Evolutionary conservation across 176 grass and related monocot genomes (phyloP).

Genomic region (Tillandsia leiboldiana): DNA sequence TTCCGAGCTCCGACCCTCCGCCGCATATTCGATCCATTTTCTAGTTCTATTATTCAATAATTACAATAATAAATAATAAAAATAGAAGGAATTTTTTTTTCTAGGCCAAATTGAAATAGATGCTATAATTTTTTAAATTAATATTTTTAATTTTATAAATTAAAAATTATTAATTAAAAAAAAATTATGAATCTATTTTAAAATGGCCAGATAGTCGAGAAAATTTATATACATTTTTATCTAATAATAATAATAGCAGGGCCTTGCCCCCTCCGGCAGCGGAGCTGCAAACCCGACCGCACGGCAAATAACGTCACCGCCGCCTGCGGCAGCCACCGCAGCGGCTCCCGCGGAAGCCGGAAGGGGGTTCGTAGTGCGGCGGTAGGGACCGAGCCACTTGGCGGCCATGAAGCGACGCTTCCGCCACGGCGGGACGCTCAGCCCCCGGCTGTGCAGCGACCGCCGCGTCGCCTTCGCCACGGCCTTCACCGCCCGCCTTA

Average conservation of each 20-base stretch:
- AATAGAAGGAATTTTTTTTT: background rate
- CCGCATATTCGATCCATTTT: background rate
- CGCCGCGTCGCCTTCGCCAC: conserved; percentile 26
- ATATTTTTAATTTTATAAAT: too few relatives aligned
- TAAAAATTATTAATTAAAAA: background rate
- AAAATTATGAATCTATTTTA: background rate
- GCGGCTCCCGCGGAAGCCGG: conserved; percentile 4
- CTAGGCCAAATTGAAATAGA: background rate
- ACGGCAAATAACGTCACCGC: conserved; percentile 20
- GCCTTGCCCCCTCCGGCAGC: too few relatives aligned
- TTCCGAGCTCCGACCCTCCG: background rate
- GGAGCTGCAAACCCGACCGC: conserved; percentile 16
- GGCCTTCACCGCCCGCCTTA: conserved; percentile 23
- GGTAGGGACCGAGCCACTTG: conserved; percentile 60
- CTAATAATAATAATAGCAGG: too few relatives aligned
- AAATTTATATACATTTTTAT: too few relatives aligned
- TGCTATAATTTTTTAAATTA: background rate
- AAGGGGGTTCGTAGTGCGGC: conserved; percentile 30
- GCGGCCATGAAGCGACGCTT: conserved; percentile 41
- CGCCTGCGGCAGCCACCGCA: background rate
- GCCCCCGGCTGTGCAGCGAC: conserved; percentile 35
- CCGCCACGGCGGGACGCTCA: conserved; percentile 59
- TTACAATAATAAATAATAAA: background rate
- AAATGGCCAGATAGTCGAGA: background rate
- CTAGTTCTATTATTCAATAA: background rate